These are phyloP conservation scores for Coriolopsis trogii DNA, from an alignment of 1,284 basidiomycete genomes.

Conservation along the genomic window DNA sequence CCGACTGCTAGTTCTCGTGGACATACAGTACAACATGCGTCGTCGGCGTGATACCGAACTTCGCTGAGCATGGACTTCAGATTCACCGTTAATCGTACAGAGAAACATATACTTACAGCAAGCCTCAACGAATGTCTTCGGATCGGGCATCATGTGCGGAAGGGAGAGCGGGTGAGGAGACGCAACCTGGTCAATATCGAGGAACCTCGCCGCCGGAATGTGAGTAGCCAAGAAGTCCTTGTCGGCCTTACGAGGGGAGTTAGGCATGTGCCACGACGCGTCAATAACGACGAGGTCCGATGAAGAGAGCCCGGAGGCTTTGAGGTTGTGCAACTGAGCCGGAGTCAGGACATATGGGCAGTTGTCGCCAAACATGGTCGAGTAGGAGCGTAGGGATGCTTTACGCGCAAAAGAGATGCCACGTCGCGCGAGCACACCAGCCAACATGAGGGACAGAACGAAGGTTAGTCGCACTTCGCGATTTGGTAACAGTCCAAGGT, in stretches of 20 bases:
- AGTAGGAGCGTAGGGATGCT: conserved; percentile 6
- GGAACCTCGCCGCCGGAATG: conserved; percentile 76
- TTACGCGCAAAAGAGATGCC: conserved; percentile 5
- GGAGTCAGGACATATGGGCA: conserved; percentile 59
- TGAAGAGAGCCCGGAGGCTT: conserved; percentile 10
- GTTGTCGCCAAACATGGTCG: conserved; percentile 29
- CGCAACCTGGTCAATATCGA: conserved; percentile 85
- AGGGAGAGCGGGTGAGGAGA: conserved; percentile 73
- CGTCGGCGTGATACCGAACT: conserved; percentile 72
- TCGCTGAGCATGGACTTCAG: conserved; percentile 44
- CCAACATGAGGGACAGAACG: conserved; percentile 9
- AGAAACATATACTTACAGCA: conserved; percentile 62
- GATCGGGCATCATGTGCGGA: conserved; percentile 92
- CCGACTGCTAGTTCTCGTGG: not conserved
- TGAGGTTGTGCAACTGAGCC: conserved; percentile 43
- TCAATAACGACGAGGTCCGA: conserved; percentile 62
- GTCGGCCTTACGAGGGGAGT: conserved; percentile 63
- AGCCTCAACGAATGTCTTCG: conserved; percentile 74
- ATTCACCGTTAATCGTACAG: not conserved
- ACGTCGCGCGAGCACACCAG: conserved; percentile 16
- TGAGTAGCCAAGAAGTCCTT: conserved; percentile 71
- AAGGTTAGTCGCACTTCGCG: not conserved
- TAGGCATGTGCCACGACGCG: conserved; percentile 90
- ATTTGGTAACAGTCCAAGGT: too few species aligned
- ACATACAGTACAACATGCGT: conserved; percentile 84